A percentile compares a stretch with the other conserved stretches of the same genome.
Conservation (phyloP, 257 asterid species). For the Misopates orontium region DNA sequence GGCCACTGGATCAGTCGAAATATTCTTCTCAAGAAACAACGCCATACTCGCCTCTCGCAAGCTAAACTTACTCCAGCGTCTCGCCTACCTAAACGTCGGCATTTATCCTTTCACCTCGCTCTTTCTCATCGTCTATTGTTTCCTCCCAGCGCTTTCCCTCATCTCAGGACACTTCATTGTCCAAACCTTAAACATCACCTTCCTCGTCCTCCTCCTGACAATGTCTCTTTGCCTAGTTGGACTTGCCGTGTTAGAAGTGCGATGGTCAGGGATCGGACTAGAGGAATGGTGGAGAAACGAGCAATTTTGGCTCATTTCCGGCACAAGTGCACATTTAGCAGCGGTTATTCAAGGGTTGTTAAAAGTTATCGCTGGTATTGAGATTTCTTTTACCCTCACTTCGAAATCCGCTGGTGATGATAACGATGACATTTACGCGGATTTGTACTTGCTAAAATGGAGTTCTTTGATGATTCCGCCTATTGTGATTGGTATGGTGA, state of each 20-base stretch:
- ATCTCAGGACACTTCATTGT: conserved; percentile 51
- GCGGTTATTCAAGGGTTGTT: conserved; percentile 67
- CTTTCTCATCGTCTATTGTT: conserved; percentile 45
- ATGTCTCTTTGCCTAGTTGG: conserved; percentile 17
- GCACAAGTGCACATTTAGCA: conserved; percentile 55
- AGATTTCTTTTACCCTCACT: conserved; percentile 63
- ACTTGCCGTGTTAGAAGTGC: conserved; percentile 52
- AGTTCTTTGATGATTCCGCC: conserved; percentile 62
- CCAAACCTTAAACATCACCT: conserved; percentile 39
- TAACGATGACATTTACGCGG: conserved; percentile 53
- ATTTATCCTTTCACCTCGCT: conserved; percentile 49
- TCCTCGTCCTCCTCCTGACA: conserved; percentile 57
- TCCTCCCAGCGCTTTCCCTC: conserved; percentile 51
- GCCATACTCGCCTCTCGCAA: conserved; percentile 56
- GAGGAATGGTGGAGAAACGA: conserved; percentile 74
- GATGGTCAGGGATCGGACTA: conserved; percentile 60
- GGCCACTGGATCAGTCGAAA: conserved; percentile 56
- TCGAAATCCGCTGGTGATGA: conserved; percentile 52
- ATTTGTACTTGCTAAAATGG: conserved; percentile 67
- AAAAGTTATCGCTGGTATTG: conserved; percentile 62
- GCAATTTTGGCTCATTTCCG: conserved; percentile 74
- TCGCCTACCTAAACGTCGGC: conserved; percentile 48
- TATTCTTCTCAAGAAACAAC: conserved; percentile 45
- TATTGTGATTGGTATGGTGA: conserved; percentile 49
- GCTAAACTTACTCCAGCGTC: conserved; percentile 50